These are phyloP conservation scores for Fusarium hostae DNA, from an alignment of 2,329 filamentous ascomycete genomes.

Conservation along the genomic window DNA sequence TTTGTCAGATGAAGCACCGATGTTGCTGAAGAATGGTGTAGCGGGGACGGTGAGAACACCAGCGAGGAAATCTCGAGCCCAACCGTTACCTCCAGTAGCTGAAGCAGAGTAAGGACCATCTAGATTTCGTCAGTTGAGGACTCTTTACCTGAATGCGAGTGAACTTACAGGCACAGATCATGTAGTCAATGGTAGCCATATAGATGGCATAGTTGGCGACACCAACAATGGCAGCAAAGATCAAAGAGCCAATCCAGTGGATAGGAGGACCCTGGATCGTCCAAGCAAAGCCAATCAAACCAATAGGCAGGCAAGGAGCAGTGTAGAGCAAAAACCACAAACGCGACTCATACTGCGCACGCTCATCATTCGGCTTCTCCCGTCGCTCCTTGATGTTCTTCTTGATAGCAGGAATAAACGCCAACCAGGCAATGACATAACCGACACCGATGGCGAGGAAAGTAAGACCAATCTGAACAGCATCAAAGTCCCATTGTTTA, in stretches of 20 bases:
- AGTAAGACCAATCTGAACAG: conserved; percentile 65
- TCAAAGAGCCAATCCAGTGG: conserved; percentile 75
- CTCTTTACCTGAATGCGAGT: accelerated
- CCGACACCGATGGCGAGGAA: conserved; percentile 76
- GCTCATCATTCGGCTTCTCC: conserved; percentile 63
- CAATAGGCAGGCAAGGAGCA: conserved; percentile 70
- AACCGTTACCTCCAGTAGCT: conserved; percentile 80
- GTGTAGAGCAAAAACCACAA: conserved; percentile 73
- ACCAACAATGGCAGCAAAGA: conserved; percentile 73
- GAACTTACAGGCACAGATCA: conserved; percentile 53
- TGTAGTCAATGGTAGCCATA: conserved; percentile 82
- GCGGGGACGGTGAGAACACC: conserved; percentile 77
- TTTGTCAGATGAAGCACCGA: conserved; percentile 58
- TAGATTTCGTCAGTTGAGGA: not conserved
- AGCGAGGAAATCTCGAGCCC: conserved; percentile 77
- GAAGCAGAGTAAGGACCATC: conserved; percentile 76
- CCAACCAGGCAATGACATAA: conserved; percentile 70
- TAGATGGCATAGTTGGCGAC: conserved; percentile 81
- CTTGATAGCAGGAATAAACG: conserved; percentile 68
- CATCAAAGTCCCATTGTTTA: conserved; percentile 71
- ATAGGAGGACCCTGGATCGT: conserved; percentile 71
- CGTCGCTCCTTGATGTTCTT: conserved; percentile 63
- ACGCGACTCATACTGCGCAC: conserved; percentile 75
- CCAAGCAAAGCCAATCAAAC: conserved; percentile 77
- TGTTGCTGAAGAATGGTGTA: conserved; percentile 71